Evolutionary conservation across 306 rosid genomes (phyloP).

Genomic region (Prunus kanzakura): DNA sequence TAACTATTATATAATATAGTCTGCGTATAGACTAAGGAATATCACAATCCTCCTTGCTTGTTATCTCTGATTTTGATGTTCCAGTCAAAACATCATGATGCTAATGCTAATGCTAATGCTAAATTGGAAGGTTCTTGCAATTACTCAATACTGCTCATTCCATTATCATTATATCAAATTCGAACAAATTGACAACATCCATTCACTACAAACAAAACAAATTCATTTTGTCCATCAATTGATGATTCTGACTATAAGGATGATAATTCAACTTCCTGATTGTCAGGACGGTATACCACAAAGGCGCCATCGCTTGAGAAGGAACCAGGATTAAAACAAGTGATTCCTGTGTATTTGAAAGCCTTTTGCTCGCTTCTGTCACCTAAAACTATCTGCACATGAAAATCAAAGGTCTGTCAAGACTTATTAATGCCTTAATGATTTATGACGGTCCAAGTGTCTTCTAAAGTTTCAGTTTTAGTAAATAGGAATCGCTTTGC

Average conservation of each 20-base stretch:
- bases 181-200: background rate
- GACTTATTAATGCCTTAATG: background rate
- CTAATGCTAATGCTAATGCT: conserved; percentile 14
- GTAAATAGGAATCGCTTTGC: no score
- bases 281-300: conserved; percentile 79
- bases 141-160: conserved; percentile 15
- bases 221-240: conserved; percentile 7
- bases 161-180: conserved; percentile 14
- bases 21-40: conserved; percentile 23
- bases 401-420: conserved; percentile 18
- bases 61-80: conserved; percentile 21
- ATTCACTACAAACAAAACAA: background rate
- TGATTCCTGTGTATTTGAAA: conserved; percentile 84
- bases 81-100: conserved; percentile 43
- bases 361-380: conserved; percentile 89
- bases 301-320: conserved; percentile 76
- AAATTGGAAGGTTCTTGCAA: conserved; percentile 20
- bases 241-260: conserved; percentile 44
- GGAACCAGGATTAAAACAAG: conserved; percentile 90
- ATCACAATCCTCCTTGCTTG: conserved; percentile 3
- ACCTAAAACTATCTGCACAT: conserved; percentile 72
- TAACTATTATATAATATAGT: background rate
- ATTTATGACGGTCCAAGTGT: background rate
- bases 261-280: conserved; percentile 88
- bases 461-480: no score